Evolutionary conservation across 176 grass and related monocot species (phyloP), one percentile per base, ranked within the genome.

Genomic region (Phoenix roebelenii): DNA sequence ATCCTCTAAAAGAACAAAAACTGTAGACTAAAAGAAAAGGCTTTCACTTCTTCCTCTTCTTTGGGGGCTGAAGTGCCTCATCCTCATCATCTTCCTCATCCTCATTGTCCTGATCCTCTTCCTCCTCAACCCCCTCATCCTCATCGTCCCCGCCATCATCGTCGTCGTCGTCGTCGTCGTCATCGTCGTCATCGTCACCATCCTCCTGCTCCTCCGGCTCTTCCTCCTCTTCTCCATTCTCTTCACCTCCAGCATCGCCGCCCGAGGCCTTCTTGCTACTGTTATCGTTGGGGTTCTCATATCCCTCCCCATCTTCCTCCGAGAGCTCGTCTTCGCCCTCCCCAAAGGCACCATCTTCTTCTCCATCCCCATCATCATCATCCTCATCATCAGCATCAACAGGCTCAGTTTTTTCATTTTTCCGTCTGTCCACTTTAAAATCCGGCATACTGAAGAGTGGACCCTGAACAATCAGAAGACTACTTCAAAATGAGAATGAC

Each of bases 201-300:
- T 78, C 78, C 9, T 76, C 67, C 3, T 78, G 71, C 22, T 89
- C 81, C 18, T 62, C 51, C 2, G 79, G 78, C 20, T 78, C 82
- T 16, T 77, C 86, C 1, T 85, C 75, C 1, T 79, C 87, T 55
- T 90, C 87, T 9, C 78, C 79, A 2, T 90, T 90, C 54, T 85
- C 75, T 70, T 85, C 72, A 14, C 55, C 63, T 6, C 61, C 72
- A 18, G 78, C 67, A 20, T 76, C 78, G 3, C 75, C 78, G 52
- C 76, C 74, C 19, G 63, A 60, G 39, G 76, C 81, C 72, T 85
- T 85, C 68, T 82, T 83, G 48, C 54, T 55, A 22, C 76, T 66
- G 66, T 44, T 71, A 26, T 29, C 67, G 51, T 85, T 83, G 1
- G 72, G 57, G 23, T 90, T 85, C n/a, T 80, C 87, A 3, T 58